A percentile compares a stretch with the other conserved stretches of the same genome.
phyloP scores from a whole-genome alignment of 371 early-diverging fungal species.

The Basidiobolus meristosporus region DNA sequence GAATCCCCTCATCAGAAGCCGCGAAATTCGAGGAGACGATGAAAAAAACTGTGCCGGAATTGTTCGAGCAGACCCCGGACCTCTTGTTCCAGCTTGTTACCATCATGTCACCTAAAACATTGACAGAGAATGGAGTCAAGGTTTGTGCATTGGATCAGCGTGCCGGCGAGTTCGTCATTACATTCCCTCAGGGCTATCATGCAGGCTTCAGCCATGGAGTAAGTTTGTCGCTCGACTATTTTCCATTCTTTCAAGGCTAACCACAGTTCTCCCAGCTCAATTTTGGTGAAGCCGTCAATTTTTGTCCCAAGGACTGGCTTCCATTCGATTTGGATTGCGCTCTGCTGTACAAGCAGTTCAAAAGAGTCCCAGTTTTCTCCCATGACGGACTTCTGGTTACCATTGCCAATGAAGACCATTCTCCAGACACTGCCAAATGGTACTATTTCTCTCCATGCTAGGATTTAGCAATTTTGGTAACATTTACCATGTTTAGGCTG shows the following conservation, averaged over 20 bases:
- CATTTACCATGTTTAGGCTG: not conserved
- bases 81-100: constrained; percentile 83
- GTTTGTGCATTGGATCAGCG: constrained; percentile 74
- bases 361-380: constrained; percentile 75
- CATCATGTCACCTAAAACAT: constrained; percentile 65
- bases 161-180: constrained; percentile 86
- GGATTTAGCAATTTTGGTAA: not conserved
- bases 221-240: constrained; percentile 6
- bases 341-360: constrained; percentile 53
- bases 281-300: constrained; percentile 92
- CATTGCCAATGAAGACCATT: not conserved
- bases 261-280: constrained; percentile 37
- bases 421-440: not conserved
- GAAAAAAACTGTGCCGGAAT: constrained; percentile 61
- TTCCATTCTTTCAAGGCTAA: not conserved
- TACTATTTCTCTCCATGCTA: not conserved
- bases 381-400: constrained; percentile 71
- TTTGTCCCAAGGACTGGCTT: constrained; percentile 84
- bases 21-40: constrained; percentile 68
- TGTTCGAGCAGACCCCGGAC: constrained; percentile 82
- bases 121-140: constrained; percentile 49
- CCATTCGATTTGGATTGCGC: constrained; percentile 62
- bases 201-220: constrained; percentile 93
- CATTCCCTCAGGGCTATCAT: constrained; percentile 90
- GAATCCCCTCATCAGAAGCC: constrained; percentile 73